A percentile compares a stretch with the other conserved stretches of the same genome.
Conservation (phyloP, 2,329 filamentous ascomycete genomes). For the Cordyceps cicadae region DNA sequence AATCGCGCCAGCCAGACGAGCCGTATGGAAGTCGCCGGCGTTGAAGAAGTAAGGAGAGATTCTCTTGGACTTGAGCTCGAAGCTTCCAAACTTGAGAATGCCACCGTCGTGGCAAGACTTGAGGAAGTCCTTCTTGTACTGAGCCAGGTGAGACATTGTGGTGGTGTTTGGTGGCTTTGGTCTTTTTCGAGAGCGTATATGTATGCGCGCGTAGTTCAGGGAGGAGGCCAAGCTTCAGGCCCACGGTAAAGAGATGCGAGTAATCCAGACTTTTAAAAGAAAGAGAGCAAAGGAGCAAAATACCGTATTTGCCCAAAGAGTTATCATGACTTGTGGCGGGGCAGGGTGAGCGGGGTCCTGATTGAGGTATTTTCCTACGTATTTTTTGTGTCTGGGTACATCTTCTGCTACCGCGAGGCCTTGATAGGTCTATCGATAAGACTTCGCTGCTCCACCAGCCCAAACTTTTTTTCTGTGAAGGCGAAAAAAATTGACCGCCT, state of each 20-base stretch:
- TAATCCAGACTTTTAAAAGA: neutral
- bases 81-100: slow-evolving; percentile 73
- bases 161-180: slow-evolving; percentile 6
- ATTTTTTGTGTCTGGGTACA: neutral
- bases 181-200: neutral
- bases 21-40: slow-evolving; percentile 81
- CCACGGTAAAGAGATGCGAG: neutral
- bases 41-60: slow-evolving; percentile 97
- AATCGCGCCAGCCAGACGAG: slow-evolving; percentile 67
- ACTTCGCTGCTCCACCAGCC: slow-evolving; percentile 8
- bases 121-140: slow-evolving; percentile 68
- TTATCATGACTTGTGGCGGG: slow-evolving; percentile 4
- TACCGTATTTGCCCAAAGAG: neutral
- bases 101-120: slow-evolving; percentile 57
- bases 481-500: slow-evolving; percentile 26
- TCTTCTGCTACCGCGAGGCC: neutral
- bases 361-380: neutral
- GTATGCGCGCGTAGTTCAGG: neutral
- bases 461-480: slow-evolving; percentile 9
- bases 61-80: slow-evolving; percentile 87
- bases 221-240: neutral
- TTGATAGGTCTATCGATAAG: slow-evolving; percentile 20
- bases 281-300: neutral
- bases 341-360: neutral
- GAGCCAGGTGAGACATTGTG: slow-evolving; percentile 40